Evolutionary conservation across 2,329 filamentous ascomycete species (phyloP), one percentile per base, ranked within the genome.

Genomic region (Fusarium sp.): DNA sequence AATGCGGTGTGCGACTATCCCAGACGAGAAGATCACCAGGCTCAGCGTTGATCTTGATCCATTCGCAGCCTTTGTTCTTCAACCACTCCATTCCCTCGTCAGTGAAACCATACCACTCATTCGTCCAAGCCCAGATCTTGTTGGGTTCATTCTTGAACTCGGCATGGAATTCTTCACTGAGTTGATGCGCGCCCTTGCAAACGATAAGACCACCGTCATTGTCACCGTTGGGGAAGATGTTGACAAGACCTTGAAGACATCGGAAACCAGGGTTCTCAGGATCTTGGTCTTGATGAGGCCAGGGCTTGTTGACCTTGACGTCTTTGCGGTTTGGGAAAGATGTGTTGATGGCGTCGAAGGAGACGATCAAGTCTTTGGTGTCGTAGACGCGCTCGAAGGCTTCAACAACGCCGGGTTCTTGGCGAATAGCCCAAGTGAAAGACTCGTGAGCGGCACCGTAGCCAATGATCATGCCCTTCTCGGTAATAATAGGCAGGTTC

Each of bases 1-100:
- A 63, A 11, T 63, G 59, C 20, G 59, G 59, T 2, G 59, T 63
- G 15, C 59, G 59, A 1, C 57, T 63, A 10, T 63, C 59, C 59
- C 59, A 63, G 2, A 63, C 57, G 0, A 63, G 21, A 9, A 63
- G 47, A 23, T 63, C 59, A 0, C 59, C 59, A 0, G 59, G 41
- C 15, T 44, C 57, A 0, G 59, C 59, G 5, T 63, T 63, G 1
- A 63, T 61, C 15, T 63, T 63, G 12, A 42, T 6, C 59, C 59
- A 63, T 16, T 63, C 28, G 3, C 59, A 63, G 2, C 57, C 59
- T 18, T 63, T 63, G 28, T 63, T 47, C 35, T 63, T 56, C 8
- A 63, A 13, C 59, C 59, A 63, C 20, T 63, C 28, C 59, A 63
- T 46, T 5, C 59, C 59, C 15, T 63, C 48, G 0, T 16, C 57